These are phyloP conservation scores for Orbilia quercus DNA, from an alignment of 2,329 filamentous ascomycete species.

Conservation along the genomic window DNA sequence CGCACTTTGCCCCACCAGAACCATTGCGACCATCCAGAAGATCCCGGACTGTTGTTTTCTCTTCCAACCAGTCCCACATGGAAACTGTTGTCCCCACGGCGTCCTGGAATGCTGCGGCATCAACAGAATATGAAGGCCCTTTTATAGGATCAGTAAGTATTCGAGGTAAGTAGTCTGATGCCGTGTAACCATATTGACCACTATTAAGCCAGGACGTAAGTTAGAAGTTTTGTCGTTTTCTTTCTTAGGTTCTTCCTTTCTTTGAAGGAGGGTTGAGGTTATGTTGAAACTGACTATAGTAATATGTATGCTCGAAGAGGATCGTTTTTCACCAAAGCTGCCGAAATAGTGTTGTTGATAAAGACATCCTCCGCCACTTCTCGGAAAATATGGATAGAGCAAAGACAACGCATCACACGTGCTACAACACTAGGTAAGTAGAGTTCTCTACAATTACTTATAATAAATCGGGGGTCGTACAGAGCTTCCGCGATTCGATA, in stretches of 20 bases:
- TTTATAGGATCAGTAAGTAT: conserved; percentile 59
- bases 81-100: conserved; percentile 60
- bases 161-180: conserved; percentile 62
- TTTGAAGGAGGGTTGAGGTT: background rate
- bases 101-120: conserved; percentile 61
- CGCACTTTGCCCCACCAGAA: conserved; percentile 26
- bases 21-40: conserved; percentile 39
- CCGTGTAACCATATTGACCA: conserved; percentile 61
- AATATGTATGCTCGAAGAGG: conserved; percentile 62
- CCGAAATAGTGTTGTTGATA: conserved; percentile 63
- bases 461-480: conserved; percentile 52
- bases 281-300: conserved; percentile 60
- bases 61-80: conserved; percentile 63
- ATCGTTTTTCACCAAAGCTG: conserved; percentile 62
- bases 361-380: conserved; percentile 61
- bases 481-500: conserved; percentile 61
- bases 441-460: background rate
- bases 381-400: conserved; percentile 62
- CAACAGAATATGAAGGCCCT: conserved; percentile 61
- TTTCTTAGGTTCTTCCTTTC: no score
- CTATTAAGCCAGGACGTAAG: conserved; percentile 53
- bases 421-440: conserved; percentile 56
- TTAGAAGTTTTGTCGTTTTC: background rate
- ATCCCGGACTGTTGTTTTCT: conserved; percentile 59
- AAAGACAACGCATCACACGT: conserved; percentile 62